A percentile compares a stretch with the other conserved stretches of the same genome.
phyloP scores from a whole-genome alignment of 768 basidiomycete species.

The Xerocomellus dryophilus region DNA sequence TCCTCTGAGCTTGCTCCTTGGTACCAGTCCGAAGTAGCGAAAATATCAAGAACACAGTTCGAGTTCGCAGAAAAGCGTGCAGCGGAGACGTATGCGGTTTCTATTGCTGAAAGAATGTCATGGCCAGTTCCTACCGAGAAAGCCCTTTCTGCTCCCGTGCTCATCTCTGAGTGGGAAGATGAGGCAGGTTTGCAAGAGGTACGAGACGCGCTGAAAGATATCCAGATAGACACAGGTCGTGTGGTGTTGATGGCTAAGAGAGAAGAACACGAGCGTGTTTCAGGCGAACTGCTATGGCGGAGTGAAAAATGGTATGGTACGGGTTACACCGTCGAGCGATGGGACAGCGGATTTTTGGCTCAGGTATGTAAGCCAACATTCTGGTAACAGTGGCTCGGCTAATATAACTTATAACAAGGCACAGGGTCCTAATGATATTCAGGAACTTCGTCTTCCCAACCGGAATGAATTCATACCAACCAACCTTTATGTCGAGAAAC shows the following conservation, averaged over 20 bases:
- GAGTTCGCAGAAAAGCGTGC: constrained; percentile 82
- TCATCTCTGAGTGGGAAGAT: constrained; percentile 73
- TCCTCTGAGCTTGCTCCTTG: constrained; percentile 57
- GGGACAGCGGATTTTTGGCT: constrained; percentile 60
- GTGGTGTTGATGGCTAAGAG: constrained; percentile 79
- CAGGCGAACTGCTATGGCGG: constrained; percentile 54
- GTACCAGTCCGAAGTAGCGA: constrained; percentile 73
- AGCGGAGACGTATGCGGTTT: constrained; percentile 77
- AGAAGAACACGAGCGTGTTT: constrained; percentile 54
- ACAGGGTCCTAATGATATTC: constrained; percentile 56
- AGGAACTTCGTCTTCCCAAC: constrained; percentile 72
- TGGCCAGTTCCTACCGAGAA: constrained; percentile 81
- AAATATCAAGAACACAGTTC: constrained; percentile 72
- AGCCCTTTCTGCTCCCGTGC: constrained; percentile 64
- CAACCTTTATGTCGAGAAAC: constrained; percentile 80
- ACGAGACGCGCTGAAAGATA: constrained; percentile 54
- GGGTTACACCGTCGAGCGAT: constrained; percentile 70
- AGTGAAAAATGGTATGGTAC: constrained; percentile 94
- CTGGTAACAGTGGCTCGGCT: not conserved
- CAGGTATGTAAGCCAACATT: constrained; percentile 36
- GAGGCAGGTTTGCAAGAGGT: constrained; percentile 50
- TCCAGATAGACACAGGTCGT: constrained; percentile 58
- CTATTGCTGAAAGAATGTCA: constrained; percentile 69
- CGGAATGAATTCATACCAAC: constrained; percentile 91
- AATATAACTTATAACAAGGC: constrained; percentile 44